phyloP scores from a whole-genome alignment of 345 rosid genomes.

The Gossypium raimondii region DNA sequence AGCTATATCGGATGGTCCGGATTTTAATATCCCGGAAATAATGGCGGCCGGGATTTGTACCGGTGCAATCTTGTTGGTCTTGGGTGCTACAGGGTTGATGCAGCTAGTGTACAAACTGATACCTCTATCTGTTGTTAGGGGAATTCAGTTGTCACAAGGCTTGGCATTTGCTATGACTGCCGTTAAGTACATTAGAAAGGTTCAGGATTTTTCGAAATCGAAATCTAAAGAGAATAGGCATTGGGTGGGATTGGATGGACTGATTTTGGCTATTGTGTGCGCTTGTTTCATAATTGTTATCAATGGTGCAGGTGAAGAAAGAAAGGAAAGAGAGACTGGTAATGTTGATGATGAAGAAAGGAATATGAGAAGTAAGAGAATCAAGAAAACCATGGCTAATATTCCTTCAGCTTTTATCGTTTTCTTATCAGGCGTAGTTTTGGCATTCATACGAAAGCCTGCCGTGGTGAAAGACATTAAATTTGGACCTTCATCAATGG shows the following conservation, averaged over 20 bases:
- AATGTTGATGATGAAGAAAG: slow-evolving; percentile 18
- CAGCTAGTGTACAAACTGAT: slow-evolving; percentile 51
- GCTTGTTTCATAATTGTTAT: slow-evolving; percentile 52
- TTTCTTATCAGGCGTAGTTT: slow-evolving; percentile 55
- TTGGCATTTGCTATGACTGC: slow-evolving; percentile 72
- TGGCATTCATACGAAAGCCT: slow-evolving; percentile 60
- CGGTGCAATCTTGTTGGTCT: slow-evolving; percentile 21
- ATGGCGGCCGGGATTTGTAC: slow-evolving; percentile 82
- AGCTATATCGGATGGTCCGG: slow-evolving; percentile 46
- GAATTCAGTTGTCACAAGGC: slow-evolving; percentile 71
- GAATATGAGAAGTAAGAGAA: slow-evolving; percentile 28
- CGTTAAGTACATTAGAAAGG: slow-evolving; percentile 42
- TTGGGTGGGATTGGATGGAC: slow-evolving; percentile 79
- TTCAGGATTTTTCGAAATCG: slow-evolving; percentile 41
- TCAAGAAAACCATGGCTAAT: slow-evolving; percentile 31
- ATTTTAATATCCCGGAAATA: slow-evolving; percentile 63
- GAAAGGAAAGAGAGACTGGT: slow-evolving; percentile 13
- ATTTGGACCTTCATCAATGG: slow-evolving; percentile 59
- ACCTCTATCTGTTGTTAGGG: slow-evolving; percentile 34
- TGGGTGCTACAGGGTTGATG: slow-evolving; percentile 79
- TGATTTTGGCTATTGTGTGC: slow-evolving; percentile 63
- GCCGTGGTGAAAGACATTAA: slow-evolving; percentile 36
- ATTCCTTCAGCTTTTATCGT: slow-evolving; percentile 75
- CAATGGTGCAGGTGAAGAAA: slow-evolving; percentile 57
- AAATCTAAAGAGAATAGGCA: slow-evolving; percentile 50